phyloP scores from a whole-genome alignment of 1,139 yeast genomes.

The Scheffersomyces quercinus region DNA sequence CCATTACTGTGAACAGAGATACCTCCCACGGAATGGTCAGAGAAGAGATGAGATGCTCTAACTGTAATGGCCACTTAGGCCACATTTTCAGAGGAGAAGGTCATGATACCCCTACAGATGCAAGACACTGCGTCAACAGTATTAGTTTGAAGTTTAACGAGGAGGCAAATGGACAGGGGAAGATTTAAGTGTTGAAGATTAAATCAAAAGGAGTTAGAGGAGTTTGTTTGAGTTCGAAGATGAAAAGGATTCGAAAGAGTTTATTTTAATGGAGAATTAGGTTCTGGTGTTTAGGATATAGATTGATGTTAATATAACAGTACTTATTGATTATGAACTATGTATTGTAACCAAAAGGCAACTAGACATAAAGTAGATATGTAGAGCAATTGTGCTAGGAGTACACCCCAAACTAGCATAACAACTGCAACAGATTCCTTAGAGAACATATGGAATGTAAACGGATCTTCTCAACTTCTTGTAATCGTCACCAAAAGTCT shows the following conservation, averaged over 20 bases:
- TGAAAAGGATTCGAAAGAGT: too few relatives aligned
- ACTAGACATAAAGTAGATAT: too few relatives aligned
- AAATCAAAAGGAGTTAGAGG: too few relatives aligned
- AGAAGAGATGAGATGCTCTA: constrained; percentile 82
- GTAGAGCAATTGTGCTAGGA: too few relatives aligned
- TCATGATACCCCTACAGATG: constrained; percentile 83
- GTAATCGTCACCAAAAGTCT: constrained; percentile 73
- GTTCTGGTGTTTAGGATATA: too few relatives aligned
- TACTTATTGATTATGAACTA: too few relatives aligned
- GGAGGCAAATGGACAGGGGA: constrained; percentile 6
- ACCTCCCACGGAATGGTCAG: constrained; percentile 70
- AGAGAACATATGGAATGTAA: constrained; percentile 54
- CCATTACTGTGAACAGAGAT: constrained; percentile 66
- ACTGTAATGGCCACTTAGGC: constrained; percentile 94
- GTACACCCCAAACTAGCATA: too few relatives aligned
- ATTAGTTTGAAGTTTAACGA: constrained; percentile 65
- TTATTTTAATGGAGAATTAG: too few relatives aligned
- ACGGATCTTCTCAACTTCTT: constrained; percentile 68
- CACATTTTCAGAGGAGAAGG: constrained; percentile 97
- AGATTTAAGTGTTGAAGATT: neutral
- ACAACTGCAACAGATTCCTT: neutral
- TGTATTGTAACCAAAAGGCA: too few relatives aligned
- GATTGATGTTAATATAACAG: too few relatives aligned
- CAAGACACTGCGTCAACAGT: constrained; percentile 93
- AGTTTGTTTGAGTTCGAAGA: too few relatives aligned